phyloP scores from a whole-genome alignment of 495 filamentous ascomycete species.

The Thermochaetoides thermophila region DNA sequence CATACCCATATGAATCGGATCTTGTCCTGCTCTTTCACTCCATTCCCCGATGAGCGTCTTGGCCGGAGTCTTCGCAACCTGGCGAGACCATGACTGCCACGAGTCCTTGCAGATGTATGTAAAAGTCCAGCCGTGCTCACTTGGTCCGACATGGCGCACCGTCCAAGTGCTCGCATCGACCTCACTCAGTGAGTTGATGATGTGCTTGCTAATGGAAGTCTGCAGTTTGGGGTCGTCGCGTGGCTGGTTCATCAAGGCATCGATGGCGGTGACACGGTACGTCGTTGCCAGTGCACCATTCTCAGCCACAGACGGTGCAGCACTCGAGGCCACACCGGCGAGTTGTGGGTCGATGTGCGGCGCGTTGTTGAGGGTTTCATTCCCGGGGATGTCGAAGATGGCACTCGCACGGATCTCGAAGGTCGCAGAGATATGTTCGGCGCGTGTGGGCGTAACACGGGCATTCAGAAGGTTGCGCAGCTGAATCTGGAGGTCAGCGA shows the following conservation, averaged over 20 bases:
- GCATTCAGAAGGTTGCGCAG: conserved; percentile 20
- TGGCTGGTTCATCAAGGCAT: conserved; percentile 28
- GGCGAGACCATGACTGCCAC: conserved; percentile 30
- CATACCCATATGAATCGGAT: conserved; percentile 27
- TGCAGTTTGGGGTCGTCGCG: conserved; percentile 28
- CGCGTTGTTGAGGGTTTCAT: conserved; percentile 18
- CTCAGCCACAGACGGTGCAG: not conserved
- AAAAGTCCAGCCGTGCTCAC: conserved; percentile 32
- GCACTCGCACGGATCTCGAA: conserved; percentile 24
- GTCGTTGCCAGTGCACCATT: conserved; percentile 1
- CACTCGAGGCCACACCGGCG: conserved; percentile 9
- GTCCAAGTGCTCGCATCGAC: conserved; percentile 30
- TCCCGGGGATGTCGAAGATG: conserved; percentile 20
- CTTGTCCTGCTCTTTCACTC: conserved; percentile 23
- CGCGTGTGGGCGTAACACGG: conserved; percentile 24
- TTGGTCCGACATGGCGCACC: conserved; percentile 23
- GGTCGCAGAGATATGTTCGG: conserved; percentile 25
- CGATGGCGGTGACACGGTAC: conserved; percentile 18
- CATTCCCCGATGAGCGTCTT: conserved; percentile 26
- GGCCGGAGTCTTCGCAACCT: conserved; percentile 21
- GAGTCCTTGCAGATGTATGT: conserved; percentile 35
- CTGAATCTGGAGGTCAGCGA: conserved; percentile 25
- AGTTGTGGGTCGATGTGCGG: conserved; percentile 16
- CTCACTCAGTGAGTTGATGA: conserved; percentile 21
- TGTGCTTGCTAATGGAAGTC: conserved; percentile 24